phyloP scores from a whole-genome alignment of 495 filamentous ascomycete species.

The Penicilliopsis zonata region DNA sequence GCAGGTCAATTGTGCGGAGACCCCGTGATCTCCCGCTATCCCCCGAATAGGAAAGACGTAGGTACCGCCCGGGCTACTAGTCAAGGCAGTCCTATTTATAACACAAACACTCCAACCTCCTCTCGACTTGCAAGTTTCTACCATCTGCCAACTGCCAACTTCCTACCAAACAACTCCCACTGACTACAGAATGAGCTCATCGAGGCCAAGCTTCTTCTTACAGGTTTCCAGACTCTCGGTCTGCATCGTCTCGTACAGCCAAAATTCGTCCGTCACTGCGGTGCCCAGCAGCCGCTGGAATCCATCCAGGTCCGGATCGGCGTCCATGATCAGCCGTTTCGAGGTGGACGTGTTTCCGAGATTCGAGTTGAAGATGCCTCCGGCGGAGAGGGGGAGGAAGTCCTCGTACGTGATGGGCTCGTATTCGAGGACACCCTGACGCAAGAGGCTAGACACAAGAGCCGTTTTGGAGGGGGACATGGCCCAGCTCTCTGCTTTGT shows the following conservation, averaged over 20 bases:
- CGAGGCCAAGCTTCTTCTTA: constrained; percentile 8
- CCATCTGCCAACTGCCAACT: too few relatives aligned
- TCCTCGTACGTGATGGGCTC: constrained; percentile 31
- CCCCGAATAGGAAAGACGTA: too few relatives aligned
- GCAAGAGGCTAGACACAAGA: constrained; percentile 12
- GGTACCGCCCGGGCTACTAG: too few relatives aligned
- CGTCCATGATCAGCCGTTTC: constrained; percentile 15
- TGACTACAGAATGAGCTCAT: constrained; percentile 6
- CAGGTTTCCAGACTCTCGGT: constrained; percentile 12
- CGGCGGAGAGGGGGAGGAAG: constrained; percentile 30
- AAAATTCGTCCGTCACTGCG: constrained; percentile 15
- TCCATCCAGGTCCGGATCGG: constrained; percentile 20
- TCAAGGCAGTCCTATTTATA: too few relatives aligned
- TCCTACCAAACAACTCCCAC: too few relatives aligned
- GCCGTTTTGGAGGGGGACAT: neutral
- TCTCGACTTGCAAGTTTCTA: too few relatives aligned
- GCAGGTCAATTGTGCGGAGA: too few relatives aligned
- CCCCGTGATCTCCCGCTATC: too few relatives aligned
- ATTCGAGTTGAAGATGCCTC: constrained; percentile 32
- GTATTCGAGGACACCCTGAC: constrained; percentile 9
- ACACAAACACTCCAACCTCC: too few relatives aligned
- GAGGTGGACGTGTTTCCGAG: constrained; percentile 4
- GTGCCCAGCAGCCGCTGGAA: constrained; percentile 17
- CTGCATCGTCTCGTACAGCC: constrained; percentile 19
- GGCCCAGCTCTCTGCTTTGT: constrained; percentile 1